A percentile compares a stretch with the other conserved stretches of the same genome.
phyloP scores from a whole-genome alignment of 768 basidiomycete genomes.

The Calocera viscosa region DNA sequence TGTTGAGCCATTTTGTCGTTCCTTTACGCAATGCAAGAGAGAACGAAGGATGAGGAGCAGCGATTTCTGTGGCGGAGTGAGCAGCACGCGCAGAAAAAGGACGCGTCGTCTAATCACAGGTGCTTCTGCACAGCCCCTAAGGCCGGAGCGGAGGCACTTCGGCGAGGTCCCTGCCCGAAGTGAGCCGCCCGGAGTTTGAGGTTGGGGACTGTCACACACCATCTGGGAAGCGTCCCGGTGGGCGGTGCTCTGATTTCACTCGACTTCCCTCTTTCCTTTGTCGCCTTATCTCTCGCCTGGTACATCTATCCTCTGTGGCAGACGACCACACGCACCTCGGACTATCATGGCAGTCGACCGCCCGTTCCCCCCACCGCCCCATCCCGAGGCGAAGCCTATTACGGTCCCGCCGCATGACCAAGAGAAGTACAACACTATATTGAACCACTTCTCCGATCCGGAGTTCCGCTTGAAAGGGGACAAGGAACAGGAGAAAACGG shows the following conservation, averaged over 20 bases:
- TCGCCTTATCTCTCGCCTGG: background rate
- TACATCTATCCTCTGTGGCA: background rate
- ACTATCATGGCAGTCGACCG: background rate
- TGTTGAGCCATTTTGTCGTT: conserved; percentile 7
- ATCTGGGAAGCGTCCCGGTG: background rate
- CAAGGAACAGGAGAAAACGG: conserved; percentile 27
- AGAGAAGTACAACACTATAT: background rate
- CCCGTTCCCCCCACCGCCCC: background rate
- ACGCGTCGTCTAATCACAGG: background rate
- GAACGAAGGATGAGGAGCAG: background rate
- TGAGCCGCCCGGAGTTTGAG: background rate
- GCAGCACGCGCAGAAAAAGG: conserved; percentile 3
- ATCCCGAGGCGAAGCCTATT: background rate
- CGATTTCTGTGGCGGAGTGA: background rate
- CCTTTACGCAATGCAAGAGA: background rate
- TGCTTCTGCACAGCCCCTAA: conserved; percentile 7
- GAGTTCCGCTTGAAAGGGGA: background rate
- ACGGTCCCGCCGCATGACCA: background rate
- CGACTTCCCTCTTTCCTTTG: background rate
- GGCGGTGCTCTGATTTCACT: background rate
- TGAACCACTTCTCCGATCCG: background rate
- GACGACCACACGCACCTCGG: background rate
- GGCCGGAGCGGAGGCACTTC: background rate
- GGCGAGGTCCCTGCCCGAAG: background rate
- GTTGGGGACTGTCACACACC: background rate